Conservation (phyloP, 495 filamentous ascomycete species). For the Bathelium albidoporum region DNA sequence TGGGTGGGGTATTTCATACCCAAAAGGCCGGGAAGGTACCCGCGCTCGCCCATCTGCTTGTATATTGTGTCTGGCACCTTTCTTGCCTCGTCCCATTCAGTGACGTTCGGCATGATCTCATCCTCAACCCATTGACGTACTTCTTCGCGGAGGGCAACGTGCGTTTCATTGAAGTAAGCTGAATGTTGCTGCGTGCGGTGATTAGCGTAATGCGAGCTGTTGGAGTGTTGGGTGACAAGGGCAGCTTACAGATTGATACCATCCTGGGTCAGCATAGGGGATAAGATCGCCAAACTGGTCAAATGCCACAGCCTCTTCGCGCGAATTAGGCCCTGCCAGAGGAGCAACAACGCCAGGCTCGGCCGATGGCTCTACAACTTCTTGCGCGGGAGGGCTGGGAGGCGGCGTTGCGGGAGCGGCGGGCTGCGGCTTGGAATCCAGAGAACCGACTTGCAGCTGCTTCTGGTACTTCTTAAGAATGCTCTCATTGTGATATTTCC, state of each 20-base stretch:
- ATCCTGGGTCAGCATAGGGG: slow-evolving; percentile 83
- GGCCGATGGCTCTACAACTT: slow-evolving; percentile 36
- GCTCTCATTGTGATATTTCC: slow-evolving; percentile 95
- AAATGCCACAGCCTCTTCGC: slow-evolving; percentile 52
- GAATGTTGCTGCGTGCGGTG: slow-evolving; percentile 64
- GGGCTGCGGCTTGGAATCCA: slow-evolving; percentile 69
- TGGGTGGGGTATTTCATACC: slow-evolving; percentile 71
- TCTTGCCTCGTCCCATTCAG: slow-evolving; percentile 94
- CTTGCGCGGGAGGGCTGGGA: slow-evolving; percentile 44
- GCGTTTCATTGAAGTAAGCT: slow-evolving; percentile 87
- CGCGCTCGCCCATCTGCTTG: slow-evolving; percentile 86
- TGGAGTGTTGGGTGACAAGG: background rate
- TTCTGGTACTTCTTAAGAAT: slow-evolving; percentile 93
- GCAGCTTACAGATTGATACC: slow-evolving; percentile 85
- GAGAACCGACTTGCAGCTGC: slow-evolving; percentile 76
- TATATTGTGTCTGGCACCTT: slow-evolving; percentile 79
- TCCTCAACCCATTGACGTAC: slow-evolving; percentile 83
- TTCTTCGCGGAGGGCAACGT: slow-evolving; percentile 81
- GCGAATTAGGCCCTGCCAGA: slow-evolving; percentile 34
- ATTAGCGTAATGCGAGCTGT: slow-evolving; percentile 12
- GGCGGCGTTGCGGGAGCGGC: slow-evolving; percentile 41
- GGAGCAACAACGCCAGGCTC: slow-evolving; percentile 37
- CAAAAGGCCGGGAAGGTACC: slow-evolving; percentile 83
- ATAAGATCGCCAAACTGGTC: slow-evolving; percentile 80
- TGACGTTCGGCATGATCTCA: slow-evolving; percentile 83